These are phyloP conservation scores for Termitomyces sp. DNA, from an alignment of 768 basidiomycete genomes.

Conservation along the genomic window DNA sequence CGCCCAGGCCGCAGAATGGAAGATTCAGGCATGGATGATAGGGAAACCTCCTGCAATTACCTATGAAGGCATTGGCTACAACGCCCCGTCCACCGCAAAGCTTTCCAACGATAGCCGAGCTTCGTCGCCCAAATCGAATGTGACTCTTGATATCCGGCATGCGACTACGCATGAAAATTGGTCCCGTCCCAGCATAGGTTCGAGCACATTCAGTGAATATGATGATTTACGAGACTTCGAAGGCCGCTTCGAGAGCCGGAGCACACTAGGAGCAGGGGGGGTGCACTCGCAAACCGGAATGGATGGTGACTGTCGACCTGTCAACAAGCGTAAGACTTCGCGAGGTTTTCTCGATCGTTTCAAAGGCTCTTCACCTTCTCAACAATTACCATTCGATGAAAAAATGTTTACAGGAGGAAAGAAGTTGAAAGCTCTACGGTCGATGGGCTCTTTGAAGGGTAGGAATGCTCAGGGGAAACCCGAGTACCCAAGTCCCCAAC, in stretches of 20 bases:
- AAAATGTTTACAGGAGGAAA: constrained; percentile 35
- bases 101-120: constrained; percentile 12
- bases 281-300: constrained; percentile 15
- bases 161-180: constrained; percentile 29
- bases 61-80: constrained; percentile 84
- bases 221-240: constrained; percentile 86
- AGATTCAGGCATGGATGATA: constrained; percentile 93
- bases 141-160: constrained; percentile 25
- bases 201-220: constrained; percentile 77
- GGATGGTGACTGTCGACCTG: constrained; percentile 29
- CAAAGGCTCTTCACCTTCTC: constrained; percentile 40
- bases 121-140: constrained; percentile 23
- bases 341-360: constrained; percentile 62
- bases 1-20: constrained; percentile 97
- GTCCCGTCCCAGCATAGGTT: constrained; percentile 66
- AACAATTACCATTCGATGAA: constrained; percentile 36
- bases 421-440: constrained; percentile 68
- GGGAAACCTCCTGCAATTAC: constrained; percentile 88
- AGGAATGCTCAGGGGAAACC: constrained; percentile 35
- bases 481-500: constrained; percentile 41
- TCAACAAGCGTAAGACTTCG: constrained; percentile 53
- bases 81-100: constrained; percentile 31
- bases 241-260: constrained; percentile 77
- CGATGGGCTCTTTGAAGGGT: constrained; percentile 75
- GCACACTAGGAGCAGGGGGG: constrained; percentile 53